phyloP scores from a whole-genome alignment of 768 basidiomycete species.

The Suillus occidentalis region DNA sequence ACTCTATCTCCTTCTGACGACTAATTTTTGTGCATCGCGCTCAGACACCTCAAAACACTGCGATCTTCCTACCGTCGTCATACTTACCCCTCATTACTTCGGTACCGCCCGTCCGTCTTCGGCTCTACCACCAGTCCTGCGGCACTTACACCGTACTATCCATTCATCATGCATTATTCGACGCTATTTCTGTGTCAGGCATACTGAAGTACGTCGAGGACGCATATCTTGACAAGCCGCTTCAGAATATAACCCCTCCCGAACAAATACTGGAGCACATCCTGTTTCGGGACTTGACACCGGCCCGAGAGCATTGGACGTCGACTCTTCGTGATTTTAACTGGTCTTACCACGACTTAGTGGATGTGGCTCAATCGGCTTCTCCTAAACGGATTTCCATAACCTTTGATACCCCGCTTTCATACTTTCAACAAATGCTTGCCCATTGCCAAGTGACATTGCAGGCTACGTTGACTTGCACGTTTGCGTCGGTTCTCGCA shows the following conservation, averaged over 20 bases:
- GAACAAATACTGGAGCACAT: slow-evolving; percentile 26
- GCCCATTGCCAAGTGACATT: slow-evolving; percentile 28
- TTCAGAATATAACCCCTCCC: slow-evolving; percentile 13
- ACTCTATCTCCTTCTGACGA: no score
- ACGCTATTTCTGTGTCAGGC: slow-evolving; percentile 31
- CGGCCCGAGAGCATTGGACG: slow-evolving; percentile 26
- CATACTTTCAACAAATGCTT: slow-evolving; percentile 20
- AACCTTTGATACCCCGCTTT: slow-evolving; percentile 17
- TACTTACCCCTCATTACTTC: slow-evolving; percentile 14
- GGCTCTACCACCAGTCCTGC: slow-evolving; percentile 10
- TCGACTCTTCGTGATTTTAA: slow-evolving; percentile 20
- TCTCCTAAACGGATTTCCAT: slow-evolving; percentile 15
- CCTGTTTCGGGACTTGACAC: slow-evolving; percentile 10
- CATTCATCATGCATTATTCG: slow-evolving; percentile 36
- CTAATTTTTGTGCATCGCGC: no score
- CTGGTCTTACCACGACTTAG: slow-evolving; percentile 17
- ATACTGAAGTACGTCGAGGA: slow-evolving; percentile 32
- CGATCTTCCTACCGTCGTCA: no score
- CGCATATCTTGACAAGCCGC: slow-evolving; percentile 14
- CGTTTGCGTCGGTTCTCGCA: slow-evolving; percentile 30
- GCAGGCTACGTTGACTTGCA: slow-evolving; percentile 29
- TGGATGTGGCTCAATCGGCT: slow-evolving; percentile 3
- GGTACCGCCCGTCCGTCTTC: slow-evolving; percentile 18
- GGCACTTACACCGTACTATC: slow-evolving; percentile 24
- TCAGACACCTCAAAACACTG: no score